Evolutionary conservation across 1,139 yeast genomes (phyloP), one percentile per base, ranked within the genome.

Genomic region (Blastobotrys ciferrii): DNA sequence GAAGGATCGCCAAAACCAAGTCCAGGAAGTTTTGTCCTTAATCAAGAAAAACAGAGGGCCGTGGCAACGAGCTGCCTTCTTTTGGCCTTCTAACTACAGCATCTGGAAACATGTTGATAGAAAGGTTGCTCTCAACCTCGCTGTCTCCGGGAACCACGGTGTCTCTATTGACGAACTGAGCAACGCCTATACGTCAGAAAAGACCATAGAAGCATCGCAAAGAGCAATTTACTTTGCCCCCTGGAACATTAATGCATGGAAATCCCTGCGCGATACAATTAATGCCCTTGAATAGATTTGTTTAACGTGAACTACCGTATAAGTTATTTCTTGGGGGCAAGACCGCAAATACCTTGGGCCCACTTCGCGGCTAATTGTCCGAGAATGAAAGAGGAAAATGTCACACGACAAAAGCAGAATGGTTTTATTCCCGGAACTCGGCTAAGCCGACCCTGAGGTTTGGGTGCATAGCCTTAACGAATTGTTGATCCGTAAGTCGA

Each of bases 21-120:
- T 62, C 17, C 66, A 95, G 9, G 74, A 71, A 51, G 66, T 91
- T 48, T 67, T 87, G 28, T 69, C 77, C 1, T 79, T 79, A 31
- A 48, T 58, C 35, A 49, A 56, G 18, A 52, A 55, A 33, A 40
- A 54, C 13, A 50, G 47, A 25, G 56, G 47, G 5, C 72, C 77
- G 3, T 84, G 94, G 88, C 85, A 83, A 58, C 76, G 82, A 58
- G 75, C 81, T 14, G 91, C 94, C 0, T 69, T 83, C 53, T 69
- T 84, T 58, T 84, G 86, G 69, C 97, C 97, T 0, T 76, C 77
- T 36, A 86, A 83, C 58, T 73, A 73, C 54, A 69, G 71, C 15
- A 75, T 86, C 5, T 91, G 98, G 98, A 72, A 71, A 41, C 71
- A 77, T 18, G 64, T 91, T 38, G 78, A 80, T 58, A 62, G 69